phyloP scores from a whole-genome alignment of 1,284 basidiomycete genomes.

The Cutaneotrichosporon daszewskae region DNA sequence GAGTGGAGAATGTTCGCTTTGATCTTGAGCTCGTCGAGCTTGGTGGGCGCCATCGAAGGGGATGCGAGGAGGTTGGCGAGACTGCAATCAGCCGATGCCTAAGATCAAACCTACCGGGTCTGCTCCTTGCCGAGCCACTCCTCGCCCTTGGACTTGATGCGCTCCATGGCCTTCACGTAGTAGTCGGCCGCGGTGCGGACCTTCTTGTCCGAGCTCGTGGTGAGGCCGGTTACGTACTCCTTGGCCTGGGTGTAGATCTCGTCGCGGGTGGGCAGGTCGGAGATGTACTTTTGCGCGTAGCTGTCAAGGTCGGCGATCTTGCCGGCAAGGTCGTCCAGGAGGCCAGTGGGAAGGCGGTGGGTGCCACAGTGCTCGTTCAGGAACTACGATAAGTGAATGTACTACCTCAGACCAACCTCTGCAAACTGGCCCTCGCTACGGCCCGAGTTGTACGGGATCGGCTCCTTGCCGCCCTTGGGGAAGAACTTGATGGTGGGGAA shows the following conservation, averaged over 20 bases:
- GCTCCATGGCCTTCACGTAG: conserved; percentile 89
- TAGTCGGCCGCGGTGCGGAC: conserved; percentile 58
- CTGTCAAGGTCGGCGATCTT: conserved; percentile 67
- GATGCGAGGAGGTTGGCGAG: conserved; percentile 43
- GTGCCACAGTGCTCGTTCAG: conserved; percentile 85
- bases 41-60: conserved; percentile 57
- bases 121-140: conserved; percentile 81
- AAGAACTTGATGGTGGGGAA: conserved; percentile 96
- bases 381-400: conserved; percentile 32
- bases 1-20: conserved; percentile 80
- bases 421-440: conserved; percentile 49
- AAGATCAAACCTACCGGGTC: conserved; percentile 58
- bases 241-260: conserved; percentile 57
- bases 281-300: conserved; percentile 72
- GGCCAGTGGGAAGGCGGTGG: conserved; percentile 71
- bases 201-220: conserved; percentile 26
- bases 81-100: conserved; percentile 16
- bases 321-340: conserved; percentile 75
- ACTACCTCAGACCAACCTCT: conserved; percentile 16
- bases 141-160: conserved; percentile 65
- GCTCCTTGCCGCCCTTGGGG: conserved; percentile 58
- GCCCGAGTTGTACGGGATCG: conserved; percentile 56
- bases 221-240: conserved; percentile 30
- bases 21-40: conserved; percentile 89
- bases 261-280: conserved; percentile 52